Evolutionary conservation across 306 rosid species (phyloP), one percentile per base, ranked within the genome.

Genomic region (Quercus bicolor): DNA sequence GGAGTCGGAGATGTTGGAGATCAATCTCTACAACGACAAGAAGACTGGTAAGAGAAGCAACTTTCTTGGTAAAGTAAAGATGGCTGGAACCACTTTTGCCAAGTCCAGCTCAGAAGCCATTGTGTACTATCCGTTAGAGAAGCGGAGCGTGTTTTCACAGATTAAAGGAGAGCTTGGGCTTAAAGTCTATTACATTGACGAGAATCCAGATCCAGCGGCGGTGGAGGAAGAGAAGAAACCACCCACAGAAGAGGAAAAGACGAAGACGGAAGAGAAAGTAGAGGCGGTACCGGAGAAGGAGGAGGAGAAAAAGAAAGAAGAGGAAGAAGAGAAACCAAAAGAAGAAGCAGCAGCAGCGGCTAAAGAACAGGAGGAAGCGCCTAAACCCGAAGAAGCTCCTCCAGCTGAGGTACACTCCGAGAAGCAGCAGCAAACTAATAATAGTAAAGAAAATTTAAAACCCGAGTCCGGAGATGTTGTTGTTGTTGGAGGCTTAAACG

Each of bases 91-190:
- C 51, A 84, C 82, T 15, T 86, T 94, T 37, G 84, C 28, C 0
- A 88, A 85, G 71, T 66, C 86, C 0, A 89, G 90, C 19, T 62
- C 87, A 0, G 94, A 89, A 75, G 31, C 82, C 19, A 60, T 87
- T 6, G 89, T 87, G 21, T 92, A 89, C 73, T 92, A 87, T 82
- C 97, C 97, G 18, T 78, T 92, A 21, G 98, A 94, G 88, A 94
- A 94, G 68, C 83, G 97, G 56, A 94, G 97, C 68, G 97, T 92
- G 9, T 92, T 95, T 70, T 92, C 97, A 24, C 97, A 92, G 85
- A 88, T 94, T 77, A 94, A 85, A 73, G 98, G 97, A 11, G 97
- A 94, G 77, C 29, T 94, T 10, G 97, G 97, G 0, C 75, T 94
- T 28, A 91, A 90, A 73, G 78, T 89, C 64, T 87, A 72, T 55